A percentile compares a stretch with the other conserved stretches of the same genome.
Conservation (phyloP, 2,329 filamentous ascomycete species). For the Aspergillus fructus region DNA sequence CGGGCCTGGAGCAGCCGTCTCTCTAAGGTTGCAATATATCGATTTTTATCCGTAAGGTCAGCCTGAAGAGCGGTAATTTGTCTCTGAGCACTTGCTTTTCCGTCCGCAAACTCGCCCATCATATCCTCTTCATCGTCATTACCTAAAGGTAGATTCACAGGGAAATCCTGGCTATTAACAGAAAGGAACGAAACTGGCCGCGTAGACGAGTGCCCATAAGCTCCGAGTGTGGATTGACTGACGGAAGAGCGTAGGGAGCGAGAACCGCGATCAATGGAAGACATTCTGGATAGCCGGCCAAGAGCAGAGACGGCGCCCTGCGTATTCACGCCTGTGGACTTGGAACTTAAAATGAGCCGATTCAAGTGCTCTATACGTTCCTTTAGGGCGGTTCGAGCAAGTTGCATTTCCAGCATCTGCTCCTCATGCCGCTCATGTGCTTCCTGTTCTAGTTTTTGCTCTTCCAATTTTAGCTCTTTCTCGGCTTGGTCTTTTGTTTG, state of each 20-base stretch:
- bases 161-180: constrained; percentile 44
- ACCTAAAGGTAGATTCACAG: constrained; percentile 31
- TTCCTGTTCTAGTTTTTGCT: constrained; percentile 77
- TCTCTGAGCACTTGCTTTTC: constrained; percentile 74
- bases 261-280: constrained; percentile 41
- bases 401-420: constrained; percentile 97
- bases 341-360: constrained; percentile 89
- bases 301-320: constrained; percentile 70
- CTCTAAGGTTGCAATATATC: constrained; percentile 92
- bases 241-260: constrained; percentile 68
- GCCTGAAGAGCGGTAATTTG: constrained; percentile 90
- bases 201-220: constrained; percentile 53
- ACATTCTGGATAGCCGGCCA: constrained; percentile 63
- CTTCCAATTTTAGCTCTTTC: constrained; percentile 62
- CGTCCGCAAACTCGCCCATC: constrained; percentile 80
- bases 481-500: constrained; percentile 69
- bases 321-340: constrained; percentile 88
- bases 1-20: constrained; percentile 88
- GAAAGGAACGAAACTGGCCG: constrained; percentile 69
- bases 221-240: constrained; percentile 59
- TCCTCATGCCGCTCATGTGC: constrained; percentile 87
- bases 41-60: constrained; percentile 95
- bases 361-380: constrained; percentile 98
- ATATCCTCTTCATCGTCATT: constrained; percentile 64
- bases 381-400: constrained; percentile 91